These are phyloP conservation scores for Cucurbita moschata DNA, from an alignment of 306 rosid species.

Conservation along the genomic window DNA sequence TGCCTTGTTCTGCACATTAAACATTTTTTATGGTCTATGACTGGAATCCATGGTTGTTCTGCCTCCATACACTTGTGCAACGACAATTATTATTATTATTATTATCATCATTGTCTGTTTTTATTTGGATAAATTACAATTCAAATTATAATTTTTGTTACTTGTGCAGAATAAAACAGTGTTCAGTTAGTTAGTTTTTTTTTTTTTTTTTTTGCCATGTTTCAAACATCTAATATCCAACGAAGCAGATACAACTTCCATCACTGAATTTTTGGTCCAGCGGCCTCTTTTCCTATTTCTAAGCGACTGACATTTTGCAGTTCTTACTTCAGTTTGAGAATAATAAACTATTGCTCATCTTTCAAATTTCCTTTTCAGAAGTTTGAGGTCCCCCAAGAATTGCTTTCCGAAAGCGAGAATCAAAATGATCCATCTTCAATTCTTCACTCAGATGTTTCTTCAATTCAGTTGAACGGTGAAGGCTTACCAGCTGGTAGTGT, in stretches of 20 bases:
- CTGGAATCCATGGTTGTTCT: neutral
- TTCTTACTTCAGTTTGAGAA: neutral
- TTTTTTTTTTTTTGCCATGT: neutral
- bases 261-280: neutral
- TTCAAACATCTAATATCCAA: neutral
- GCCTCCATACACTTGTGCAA: neutral
- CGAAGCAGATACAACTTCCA: neutral
- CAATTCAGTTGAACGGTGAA: slow-evolving; percentile 82
- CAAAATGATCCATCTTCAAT: slow-evolving; percentile 34
- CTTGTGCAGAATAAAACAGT: neutral
- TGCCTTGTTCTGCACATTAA: neutral
- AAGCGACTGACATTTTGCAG: neutral
- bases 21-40: neutral
- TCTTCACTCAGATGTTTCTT: slow-evolving; percentile 33
- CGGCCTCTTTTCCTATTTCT: neutral
- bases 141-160: neutral
- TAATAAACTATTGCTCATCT: neutral
- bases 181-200: neutral
- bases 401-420: slow-evolving; percentile 44
- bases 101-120: neutral
- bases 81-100: neutral
- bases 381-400: slow-evolving; percentile 33
- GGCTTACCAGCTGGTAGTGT: slow-evolving; percentile 58
- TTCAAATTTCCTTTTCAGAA: slow-evolving; percentile 28
- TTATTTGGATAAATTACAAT: neutral